Conservation (phyloP, 2,329 filamentous ascomycete species). For the Colletotrichum simmondsii region DNA sequence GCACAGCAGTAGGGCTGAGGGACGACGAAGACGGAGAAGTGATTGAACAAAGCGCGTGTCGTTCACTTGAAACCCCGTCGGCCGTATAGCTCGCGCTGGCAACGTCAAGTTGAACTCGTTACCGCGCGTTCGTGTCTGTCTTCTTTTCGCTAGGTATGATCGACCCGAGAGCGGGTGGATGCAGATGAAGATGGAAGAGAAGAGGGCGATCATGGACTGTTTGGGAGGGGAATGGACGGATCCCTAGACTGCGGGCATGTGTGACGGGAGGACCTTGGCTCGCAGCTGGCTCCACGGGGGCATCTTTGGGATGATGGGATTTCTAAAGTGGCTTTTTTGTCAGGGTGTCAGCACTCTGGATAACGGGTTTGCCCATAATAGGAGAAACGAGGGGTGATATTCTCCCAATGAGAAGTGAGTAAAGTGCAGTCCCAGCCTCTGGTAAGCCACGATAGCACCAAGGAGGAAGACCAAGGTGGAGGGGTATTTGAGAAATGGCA, state of each 20-base stretch:
- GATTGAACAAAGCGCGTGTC: not conserved
- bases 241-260: constrained; percentile 3
- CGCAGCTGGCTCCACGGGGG: constrained; percentile 4
- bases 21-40: not conserved
- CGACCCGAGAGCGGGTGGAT: constrained; percentile 20
- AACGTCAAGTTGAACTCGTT: constrained; percentile 1
- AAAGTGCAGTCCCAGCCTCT: not conserved
- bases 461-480: not conserved
- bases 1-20: constrained; percentile 32
- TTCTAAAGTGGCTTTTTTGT: constrained; percentile 28
- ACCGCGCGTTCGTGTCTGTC: not conserved
- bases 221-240: constrained; percentile 23
- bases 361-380: not conserved
- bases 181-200: constrained; percentile 14
- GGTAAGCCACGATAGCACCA: not conserved
- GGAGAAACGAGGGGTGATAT: constrained; percentile 3
- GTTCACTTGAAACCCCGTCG: not conserved
- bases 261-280: constrained; percentile 24
- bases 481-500: constrained; percentile 11
- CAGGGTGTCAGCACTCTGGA: constrained; percentile 25
- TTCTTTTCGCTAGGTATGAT: constrained; percentile 18
- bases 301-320: constrained; percentile 28
- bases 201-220: constrained; percentile 21
- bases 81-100: not conserved
- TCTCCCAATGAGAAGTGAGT: constrained; percentile 23